phyloP scores from a whole-genome alignment of 192 early-diverging fungal genomes.

The Helicostylum pulchrum region DNA sequence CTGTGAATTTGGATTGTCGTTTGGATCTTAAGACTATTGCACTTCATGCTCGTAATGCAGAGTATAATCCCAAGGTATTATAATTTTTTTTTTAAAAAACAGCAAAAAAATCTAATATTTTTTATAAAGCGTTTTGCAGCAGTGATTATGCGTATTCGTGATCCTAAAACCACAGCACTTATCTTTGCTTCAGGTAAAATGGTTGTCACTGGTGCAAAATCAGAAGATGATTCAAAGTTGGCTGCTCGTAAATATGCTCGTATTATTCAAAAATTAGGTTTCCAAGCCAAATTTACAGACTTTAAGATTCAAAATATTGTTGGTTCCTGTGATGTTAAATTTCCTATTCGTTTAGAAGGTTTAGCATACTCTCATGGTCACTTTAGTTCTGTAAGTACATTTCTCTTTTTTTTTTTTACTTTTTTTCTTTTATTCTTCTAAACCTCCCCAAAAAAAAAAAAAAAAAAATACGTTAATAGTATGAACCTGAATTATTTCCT shows the following conservation, averaged over 20 bases:
- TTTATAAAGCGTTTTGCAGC: conserved; percentile 91
- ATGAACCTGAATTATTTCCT: conserved; percentile 99
- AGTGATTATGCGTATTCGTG: conserved; percentile 99
- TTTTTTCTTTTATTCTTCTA: conserved; percentile 4
- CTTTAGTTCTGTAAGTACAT: conserved; percentile 77
- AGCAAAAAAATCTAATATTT: neutral
- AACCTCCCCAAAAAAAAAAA: no score
- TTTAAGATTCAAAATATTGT: conserved; percentile 99
- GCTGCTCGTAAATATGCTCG: conserved; percentile 98
- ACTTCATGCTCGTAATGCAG: conserved; percentile 98
- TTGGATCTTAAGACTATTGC: conserved; percentile 99
- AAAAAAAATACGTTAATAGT: conserved; percentile 54
- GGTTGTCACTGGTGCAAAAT: conserved; percentile 98
- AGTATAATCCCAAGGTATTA: conserved; percentile 99
- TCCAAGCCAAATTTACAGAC: conserved; percentile 95
- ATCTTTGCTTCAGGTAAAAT: conserved; percentile 99
- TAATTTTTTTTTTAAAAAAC: neutral
- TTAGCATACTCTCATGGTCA: conserved; percentile 90
- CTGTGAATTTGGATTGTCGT: conserved; percentile 95
- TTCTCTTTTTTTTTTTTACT: neutral
- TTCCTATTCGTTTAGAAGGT: conserved; percentile 97
- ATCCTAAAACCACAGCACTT: conserved; percentile 97
- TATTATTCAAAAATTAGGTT: conserved; percentile 98
- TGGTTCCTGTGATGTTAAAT: conserved; percentile 98
- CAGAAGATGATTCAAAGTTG: conserved; percentile 95